These are phyloP conservation scores for Bipolaris sorokiniana DNA, from an alignment of 2,329 filamentous ascomycete genomes.

Conservation along the genomic window DNA sequence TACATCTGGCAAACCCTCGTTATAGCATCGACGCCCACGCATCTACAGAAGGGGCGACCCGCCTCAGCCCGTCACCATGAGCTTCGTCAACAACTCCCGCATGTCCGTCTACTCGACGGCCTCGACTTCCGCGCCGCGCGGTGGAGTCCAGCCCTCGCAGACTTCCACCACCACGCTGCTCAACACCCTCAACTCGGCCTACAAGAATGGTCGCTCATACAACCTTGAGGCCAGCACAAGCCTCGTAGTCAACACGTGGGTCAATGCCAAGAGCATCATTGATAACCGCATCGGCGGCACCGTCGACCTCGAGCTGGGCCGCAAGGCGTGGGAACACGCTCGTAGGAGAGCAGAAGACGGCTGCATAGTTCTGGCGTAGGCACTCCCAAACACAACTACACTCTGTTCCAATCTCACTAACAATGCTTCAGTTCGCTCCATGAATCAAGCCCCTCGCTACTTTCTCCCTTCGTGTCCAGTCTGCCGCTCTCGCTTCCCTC, in stretches of 20 bases:
- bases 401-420: slow-evolving; percentile 15
- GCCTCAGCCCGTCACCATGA: slow-evolving; percentile 43
- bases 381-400: slow-evolving; percentile 13
- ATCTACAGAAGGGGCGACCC: slow-evolving; percentile 27
- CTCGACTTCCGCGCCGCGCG: slow-evolving; percentile 62
- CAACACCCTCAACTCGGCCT: slow-evolving; percentile 89
- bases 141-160: slow-evolving; percentile 72
- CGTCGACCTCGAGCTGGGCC: slow-evolving; percentile 78
- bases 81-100: slow-evolving; percentile 64
- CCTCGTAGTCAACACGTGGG: slow-evolving; percentile 93
- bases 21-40: slow-evolving; percentile 16
- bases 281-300: slow-evolving; percentile 76
- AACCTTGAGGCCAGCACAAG: slow-evolving; percentile 87
- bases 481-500: slow-evolving; percentile 81
- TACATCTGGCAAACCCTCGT: slow-evolving; percentile 17
- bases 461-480: slow-evolving; percentile 79
- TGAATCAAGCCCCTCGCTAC: slow-evolving; percentile 81
- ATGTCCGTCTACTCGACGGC: slow-evolving; percentile 67
- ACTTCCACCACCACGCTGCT: slow-evolving; percentile 92
- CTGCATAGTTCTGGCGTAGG: slow-evolving; percentile 86
- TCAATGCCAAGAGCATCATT: slow-evolving; percentile 75
- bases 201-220: slow-evolving; percentile 81
- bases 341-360: slow-evolving; percentile 92
- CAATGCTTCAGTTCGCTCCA: slow-evolving; percentile 75
- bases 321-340: slow-evolving; percentile 94